Conservation (phyloP, 2,329 filamentous ascomycete species). For the Neofusicoccum kwambonambiense region DNA sequence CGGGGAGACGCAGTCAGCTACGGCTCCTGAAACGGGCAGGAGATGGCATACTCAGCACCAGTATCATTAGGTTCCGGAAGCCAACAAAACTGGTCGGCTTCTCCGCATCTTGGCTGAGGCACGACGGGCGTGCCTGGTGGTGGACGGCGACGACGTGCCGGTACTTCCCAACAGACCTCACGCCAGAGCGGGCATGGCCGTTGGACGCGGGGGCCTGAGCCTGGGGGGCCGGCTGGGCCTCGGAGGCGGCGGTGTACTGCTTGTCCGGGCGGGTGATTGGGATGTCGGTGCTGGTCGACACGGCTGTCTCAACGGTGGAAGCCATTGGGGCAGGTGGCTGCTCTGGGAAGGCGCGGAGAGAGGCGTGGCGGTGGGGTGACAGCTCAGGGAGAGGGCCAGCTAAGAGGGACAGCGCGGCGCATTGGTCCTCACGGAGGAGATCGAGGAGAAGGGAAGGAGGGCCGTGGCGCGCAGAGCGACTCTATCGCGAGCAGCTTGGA, state of each 20-base stretch:
- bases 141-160: conserved; percentile 90
- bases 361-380: conserved; percentile 1
- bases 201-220: conserved; percentile 19
- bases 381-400: not conserved
- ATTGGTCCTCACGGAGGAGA: conserved; percentile 8
- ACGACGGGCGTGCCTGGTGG: conserved; percentile 68
- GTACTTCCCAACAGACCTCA: conserved; percentile 60
- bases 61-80: conserved; percentile 93
- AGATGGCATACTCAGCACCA: conserved; percentile 70
- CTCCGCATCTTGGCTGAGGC: conserved; percentile 78
- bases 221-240: conserved; percentile 8
- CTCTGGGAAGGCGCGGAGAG: not conserved
- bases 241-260: conserved; percentile 24
- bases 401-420: conserved; percentile 3
- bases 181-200: conserved; percentile 20
- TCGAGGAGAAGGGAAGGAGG: not conserved
- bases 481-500: conserved; percentile 6
- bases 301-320: conserved; percentile 24
- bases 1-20: conserved; percentile 25
- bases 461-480: too few species aligned
- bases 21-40: not conserved
- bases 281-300: conserved; percentile 29
- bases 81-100: conserved; percentile 81
- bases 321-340: conserved; percentile 16
- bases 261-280: conserved; percentile 26